Evolutionary conservation across 148 eudicot genomes (phyloP).

Genomic region (Rhododendron mucronatum): DNA sequence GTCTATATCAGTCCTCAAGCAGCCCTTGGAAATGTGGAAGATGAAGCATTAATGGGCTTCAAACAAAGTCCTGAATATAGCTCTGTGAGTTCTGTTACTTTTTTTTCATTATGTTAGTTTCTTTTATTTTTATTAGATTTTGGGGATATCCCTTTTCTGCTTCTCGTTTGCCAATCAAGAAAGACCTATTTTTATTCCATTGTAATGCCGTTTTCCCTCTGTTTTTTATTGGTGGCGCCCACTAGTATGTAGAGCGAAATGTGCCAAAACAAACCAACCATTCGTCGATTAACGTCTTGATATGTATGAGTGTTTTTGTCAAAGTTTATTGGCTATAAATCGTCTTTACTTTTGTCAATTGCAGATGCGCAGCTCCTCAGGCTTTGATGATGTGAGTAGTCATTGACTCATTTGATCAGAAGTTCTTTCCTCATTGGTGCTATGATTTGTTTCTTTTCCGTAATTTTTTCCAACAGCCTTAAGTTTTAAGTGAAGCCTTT

Average conservation of each 20-base stretch:
- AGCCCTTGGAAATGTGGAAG: constrained; percentile 36
- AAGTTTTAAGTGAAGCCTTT: not conserved
- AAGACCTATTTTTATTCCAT: not conserved
- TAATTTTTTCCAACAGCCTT: not conserved
- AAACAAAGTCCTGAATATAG: constrained; percentile 30
- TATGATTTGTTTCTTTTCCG: not conserved
- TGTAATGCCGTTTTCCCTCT: not conserved
- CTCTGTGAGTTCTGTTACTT: constrained; percentile 42
- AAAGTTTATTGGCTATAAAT: not conserved
- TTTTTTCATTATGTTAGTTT: not conserved
- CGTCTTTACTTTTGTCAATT: not conserved
- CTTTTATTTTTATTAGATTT: not conserved
- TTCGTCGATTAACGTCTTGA: not conserved
- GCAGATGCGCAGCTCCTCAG: constrained; percentile 12
- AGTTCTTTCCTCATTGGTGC: not conserved
- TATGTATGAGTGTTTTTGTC: not conserved
- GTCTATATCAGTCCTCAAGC: constrained; percentile 46
- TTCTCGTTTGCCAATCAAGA: not conserved
- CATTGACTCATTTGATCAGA: not conserved
- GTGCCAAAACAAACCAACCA: not conserved
- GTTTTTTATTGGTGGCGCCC: not conserved
- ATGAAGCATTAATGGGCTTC: constrained; percentile 27
- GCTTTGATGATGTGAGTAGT: constrained; percentile 11
- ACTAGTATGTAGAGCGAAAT: not conserved
- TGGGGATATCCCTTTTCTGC: not conserved